A percentile compares a stretch with the other conserved stretches of the same genome.
Conservation (phyloP, 1,284 basidiomycete species). For the Coniophora puteana region DNA sequence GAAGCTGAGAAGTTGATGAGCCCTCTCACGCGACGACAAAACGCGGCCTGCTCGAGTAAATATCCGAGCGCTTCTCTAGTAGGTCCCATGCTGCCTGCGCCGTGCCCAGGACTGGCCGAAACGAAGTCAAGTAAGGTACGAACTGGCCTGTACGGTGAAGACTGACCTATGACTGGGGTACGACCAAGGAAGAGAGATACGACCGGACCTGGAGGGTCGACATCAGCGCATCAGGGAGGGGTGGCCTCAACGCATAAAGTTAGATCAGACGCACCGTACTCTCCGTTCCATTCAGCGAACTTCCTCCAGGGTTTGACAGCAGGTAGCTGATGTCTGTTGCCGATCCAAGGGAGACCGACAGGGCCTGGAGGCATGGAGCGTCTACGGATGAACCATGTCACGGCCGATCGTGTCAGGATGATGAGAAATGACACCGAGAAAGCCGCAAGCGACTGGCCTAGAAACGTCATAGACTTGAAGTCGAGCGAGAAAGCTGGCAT, state of each 20-base stretch:
- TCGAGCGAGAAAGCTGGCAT: too few relatives aligned
- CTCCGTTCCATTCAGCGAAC: slow-evolving; percentile 44
- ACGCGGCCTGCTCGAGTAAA: slow-evolving; percentile 47
- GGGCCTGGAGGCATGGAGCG: slow-evolving; percentile 41
- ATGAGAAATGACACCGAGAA: background rate
- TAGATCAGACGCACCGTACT: slow-evolving; percentile 35
- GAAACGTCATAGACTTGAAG: too few relatives aligned
- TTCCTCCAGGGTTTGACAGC: slow-evolving; percentile 44
- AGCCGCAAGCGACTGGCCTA: too few relatives aligned
- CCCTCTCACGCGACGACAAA: slow-evolving; percentile 41
- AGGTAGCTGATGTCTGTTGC: slow-evolving; percentile 46
- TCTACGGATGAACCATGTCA: slow-evolving; percentile 1
- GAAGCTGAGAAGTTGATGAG: too few relatives aligned
- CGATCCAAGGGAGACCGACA: slow-evolving; percentile 38
- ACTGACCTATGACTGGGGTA: slow-evolving; percentile 43
- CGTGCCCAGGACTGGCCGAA: slow-evolving; percentile 37
- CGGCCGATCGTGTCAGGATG: background rate
- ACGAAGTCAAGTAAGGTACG: slow-evolving; percentile 6
- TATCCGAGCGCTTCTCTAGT: slow-evolving; percentile 47
- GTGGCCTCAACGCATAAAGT: background rate
- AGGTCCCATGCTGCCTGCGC: slow-evolving; percentile 51
- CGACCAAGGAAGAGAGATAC: slow-evolving; percentile 50
- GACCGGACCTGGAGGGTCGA: slow-evolving; percentile 38
- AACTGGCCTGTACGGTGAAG: slow-evolving; percentile 1
- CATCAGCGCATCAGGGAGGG: background rate